Conservation (phyloP, 2,329 filamentous ascomycete genomes). For the Fusarium sp. region DNA sequence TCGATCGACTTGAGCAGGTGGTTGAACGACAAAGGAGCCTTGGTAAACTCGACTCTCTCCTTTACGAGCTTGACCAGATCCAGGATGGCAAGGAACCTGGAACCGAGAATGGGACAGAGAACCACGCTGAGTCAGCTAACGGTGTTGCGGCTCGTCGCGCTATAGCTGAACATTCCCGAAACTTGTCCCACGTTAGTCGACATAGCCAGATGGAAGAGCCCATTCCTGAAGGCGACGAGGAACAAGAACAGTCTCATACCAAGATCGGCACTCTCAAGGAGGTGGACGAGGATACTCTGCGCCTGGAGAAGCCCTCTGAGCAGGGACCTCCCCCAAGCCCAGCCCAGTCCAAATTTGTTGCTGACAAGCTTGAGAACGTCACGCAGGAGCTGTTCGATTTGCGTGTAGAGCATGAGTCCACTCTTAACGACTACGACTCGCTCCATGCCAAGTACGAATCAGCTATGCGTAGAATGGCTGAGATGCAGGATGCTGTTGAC, state of each 20-base stretch:
- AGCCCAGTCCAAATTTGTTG: slow-evolving; percentile 85
- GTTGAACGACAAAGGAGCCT: slow-evolving; percentile 95
- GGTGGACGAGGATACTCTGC: slow-evolving; percentile 40
- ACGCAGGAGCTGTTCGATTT: slow-evolving; percentile 93
- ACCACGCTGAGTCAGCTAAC: slow-evolving; percentile 49
- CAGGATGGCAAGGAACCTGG: slow-evolving; percentile 65
- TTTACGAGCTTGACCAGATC: slow-evolving; percentile 88
- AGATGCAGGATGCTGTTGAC: slow-evolving; percentile 86
- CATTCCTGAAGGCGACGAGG: slow-evolving; percentile 65
- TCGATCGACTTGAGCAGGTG: slow-evolving; percentile 92
- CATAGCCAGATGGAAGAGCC: slow-evolving; percentile 65
- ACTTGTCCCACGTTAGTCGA: slow-evolving; percentile 64
- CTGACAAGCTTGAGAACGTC: slow-evolving; percentile 91
- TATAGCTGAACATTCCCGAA: slow-evolving; percentile 64
- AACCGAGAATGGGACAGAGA: slow-evolving; percentile 41
- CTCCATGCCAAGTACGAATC: slow-evolving; percentile 93
- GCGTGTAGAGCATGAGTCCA: slow-evolving; percentile 88
- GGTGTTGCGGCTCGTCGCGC: slow-evolving; percentile 57
- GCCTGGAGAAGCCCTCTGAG: slow-evolving; percentile 29
- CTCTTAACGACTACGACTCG: slow-evolving; percentile 81
- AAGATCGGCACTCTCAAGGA: slow-evolving; percentile 52
- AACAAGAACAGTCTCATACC: slow-evolving; percentile 48
- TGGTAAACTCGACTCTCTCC: slow-evolving; percentile 90
- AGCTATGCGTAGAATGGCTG: slow-evolving; percentile 81
- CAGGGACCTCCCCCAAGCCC: slow-evolving; percentile 67